Evolutionary conservation across 2,329 filamentous ascomycete species (phyloP).

Genomic region (Aspergillus pseudotamarii): DNA sequence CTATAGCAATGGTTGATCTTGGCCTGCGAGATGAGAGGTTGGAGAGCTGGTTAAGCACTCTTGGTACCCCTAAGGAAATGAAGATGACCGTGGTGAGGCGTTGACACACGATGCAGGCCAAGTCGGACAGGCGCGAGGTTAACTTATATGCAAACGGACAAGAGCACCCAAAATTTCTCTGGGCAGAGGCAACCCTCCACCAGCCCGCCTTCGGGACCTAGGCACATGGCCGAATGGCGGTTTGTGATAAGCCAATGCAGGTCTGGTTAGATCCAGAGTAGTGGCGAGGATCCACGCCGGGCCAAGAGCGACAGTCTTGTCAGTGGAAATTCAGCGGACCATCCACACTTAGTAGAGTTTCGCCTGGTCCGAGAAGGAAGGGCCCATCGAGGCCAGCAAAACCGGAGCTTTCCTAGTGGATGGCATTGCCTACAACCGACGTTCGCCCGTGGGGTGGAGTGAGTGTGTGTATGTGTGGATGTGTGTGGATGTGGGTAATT

Average conservation of each 20-base stretch:
- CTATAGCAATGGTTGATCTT: slow-evolving; percentile 14
- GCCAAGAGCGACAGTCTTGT: neutral
- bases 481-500: neutral
- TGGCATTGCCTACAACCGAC: neutral
- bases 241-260: slow-evolving; percentile 24
- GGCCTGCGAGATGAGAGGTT: slow-evolving; percentile 16
- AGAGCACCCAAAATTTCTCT: slow-evolving; percentile 19
- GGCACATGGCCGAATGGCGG: slow-evolving; percentile 23
- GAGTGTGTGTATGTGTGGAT: too few species aligned
- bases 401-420: slow-evolving; percentile 3
- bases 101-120: slow-evolving; percentile 26
- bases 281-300: slow-evolving; percentile 16
- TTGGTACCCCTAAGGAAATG: slow-evolving; percentile 10
- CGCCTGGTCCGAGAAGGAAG: slow-evolving; percentile 5
- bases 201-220: slow-evolving; percentile 19
- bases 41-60: slow-evolving; percentile 12
- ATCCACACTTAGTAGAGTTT: slow-evolving; percentile 1
- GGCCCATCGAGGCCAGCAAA: neutral
- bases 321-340: slow-evolving; percentile 9
- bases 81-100: slow-evolving; percentile 18
- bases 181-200: slow-evolving; percentile 17
- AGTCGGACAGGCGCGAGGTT: slow-evolving; percentile 20
- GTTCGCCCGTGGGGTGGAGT: neutral
- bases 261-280: slow-evolving; percentile 18
- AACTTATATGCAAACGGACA: slow-evolving; percentile 22